phyloP scores from a whole-genome alignment of 257 asterid species.

The Rauvolfia tetraphylla region DNA sequence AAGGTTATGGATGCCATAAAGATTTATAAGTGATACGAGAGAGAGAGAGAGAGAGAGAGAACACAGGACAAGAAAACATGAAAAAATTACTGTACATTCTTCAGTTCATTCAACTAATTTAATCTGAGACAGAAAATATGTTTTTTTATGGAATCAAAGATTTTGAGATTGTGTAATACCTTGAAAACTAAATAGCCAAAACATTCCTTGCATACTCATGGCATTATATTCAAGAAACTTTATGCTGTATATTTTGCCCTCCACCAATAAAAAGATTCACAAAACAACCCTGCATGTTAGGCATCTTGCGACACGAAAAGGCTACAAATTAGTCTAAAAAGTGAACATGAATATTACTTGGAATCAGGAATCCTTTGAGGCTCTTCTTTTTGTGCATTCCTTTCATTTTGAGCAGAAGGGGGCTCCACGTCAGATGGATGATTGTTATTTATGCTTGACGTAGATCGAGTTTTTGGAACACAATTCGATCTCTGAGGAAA shows the following conservation, averaged over 20 bases:
- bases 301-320: not conserved
- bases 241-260: not conserved
- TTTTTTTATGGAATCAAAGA: not conserved
- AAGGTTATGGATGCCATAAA: not conserved
- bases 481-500: slow-evolving; percentile 66
- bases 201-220: not conserved
- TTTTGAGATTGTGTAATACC: not conserved
- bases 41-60: not conserved
- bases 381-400: slow-evolving; percentile 40
- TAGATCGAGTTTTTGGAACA: slow-evolving; percentile 38
- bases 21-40: not conserved
- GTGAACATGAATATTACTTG: slow-evolving; percentile 43
- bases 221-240: not conserved
- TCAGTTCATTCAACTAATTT: not conserved
- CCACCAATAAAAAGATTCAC: not conserved
- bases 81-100: not conserved
- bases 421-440: slow-evolving; percentile 36
- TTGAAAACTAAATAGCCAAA: not conserved
- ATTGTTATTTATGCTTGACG: slow-evolving; percentile 32
- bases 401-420: slow-evolving; percentile 42
- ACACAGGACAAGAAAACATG: too few relatives aligned
- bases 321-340: not conserved
- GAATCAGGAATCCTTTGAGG: slow-evolving; percentile 48
- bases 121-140: not conserved
- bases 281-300: not conserved